Evolutionary conservation across 139 green algal species (phyloP).

Genomic region (Chlorella sp.): DNA sequence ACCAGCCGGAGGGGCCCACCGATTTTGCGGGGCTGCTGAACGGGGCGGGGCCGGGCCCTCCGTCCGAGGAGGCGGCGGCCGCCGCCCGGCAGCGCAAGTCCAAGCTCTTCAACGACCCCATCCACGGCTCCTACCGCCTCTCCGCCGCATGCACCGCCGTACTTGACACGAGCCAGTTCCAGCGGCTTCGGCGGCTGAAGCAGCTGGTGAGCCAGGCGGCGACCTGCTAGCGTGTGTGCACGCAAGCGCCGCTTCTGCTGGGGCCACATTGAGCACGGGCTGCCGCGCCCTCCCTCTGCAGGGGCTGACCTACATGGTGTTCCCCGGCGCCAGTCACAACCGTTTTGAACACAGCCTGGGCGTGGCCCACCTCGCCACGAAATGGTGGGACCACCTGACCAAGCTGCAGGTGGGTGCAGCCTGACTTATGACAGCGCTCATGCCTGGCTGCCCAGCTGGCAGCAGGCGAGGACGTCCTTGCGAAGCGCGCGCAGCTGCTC

Average conservation of each 20-base stretch:
- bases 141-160: conserved; percentile 46
- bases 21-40: background rate
- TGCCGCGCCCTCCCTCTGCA: background rate
- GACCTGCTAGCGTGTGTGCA: too few relatives aligned
- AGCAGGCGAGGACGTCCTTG: too few relatives aligned
- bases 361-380: conserved; percentile 62
- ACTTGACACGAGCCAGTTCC: conserved; percentile 86
- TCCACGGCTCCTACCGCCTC: conserved; percentile 64
- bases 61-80: background rate
- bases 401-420: conserved; percentile 45
- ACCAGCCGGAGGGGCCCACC: background rate
- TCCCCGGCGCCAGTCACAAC: conserved; percentile 80
- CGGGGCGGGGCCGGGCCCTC: too few relatives aligned
- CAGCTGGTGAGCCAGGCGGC: too few relatives aligned
- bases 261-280: too few relatives aligned
- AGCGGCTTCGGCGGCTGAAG: conserved; percentile 82
- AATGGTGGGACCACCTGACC: conserved; percentile 38
- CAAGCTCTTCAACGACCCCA: conserved; percentile 47
- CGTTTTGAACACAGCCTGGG: conserved; percentile 88
- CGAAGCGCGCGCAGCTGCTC: too few relatives aligned
- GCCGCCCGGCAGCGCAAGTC: background rate
- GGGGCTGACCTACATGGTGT: too few relatives aligned
- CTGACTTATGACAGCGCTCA: too few relatives aligned
- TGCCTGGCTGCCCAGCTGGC: too few relatives aligned
- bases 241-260: too few relatives aligned